Evolutionary conservation across 2,329 filamentous ascomycete genomes (phyloP), one percentile per base, ranked within the genome.

Genomic region (Ilyonectria mors-panacis): DNA sequence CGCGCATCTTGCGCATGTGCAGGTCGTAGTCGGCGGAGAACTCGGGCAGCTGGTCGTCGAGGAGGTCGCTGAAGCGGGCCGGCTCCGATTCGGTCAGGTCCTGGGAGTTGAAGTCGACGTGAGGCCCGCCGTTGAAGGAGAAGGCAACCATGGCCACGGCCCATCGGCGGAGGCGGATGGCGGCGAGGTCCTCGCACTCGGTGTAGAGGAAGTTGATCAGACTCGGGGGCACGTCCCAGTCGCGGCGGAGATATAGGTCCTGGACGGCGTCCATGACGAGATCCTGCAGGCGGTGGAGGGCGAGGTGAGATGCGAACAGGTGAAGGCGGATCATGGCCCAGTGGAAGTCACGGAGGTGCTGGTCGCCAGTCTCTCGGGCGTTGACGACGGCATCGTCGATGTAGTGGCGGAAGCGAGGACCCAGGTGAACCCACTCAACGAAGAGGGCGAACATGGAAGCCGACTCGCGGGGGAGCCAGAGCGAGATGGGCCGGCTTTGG

Each of bases 81-180:
- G 78, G 73, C 58, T 75, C 67, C 9, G 72, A 75, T n/a, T 73
- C 73, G 21, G 74, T 72, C n/a, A 74, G 67, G 54, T 78, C 73
- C 48, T 76, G 73, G 39, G 74, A 59, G 66, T 76, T 70, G 65
- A 77, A 76, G 59, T 76, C 77, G 12, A 73, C 77, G 74, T 61
- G 78, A 70, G 72, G 70, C 5, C 82, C 77, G 12, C 77, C 77
- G 26, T 82, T 81, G 35, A 88, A 81, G 3, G 84, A 84, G 82
- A 87, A 89, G n/a, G 87, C 86, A 15, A 88, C 82, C 86, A 89
- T 89, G 65, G 88, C 87, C 6, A 89, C 86, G 60, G 86, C 84
- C 88, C 88, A 90, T 69, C 87, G 85, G 54, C 88, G 85, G 44
- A 90, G 80, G 10, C 87, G 84, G 45, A 86, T 83, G 59, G 86